phyloP scores from a whole-genome alignment of 805 yeast genomes.

The Teunomyces aglyptinius region DNA sequence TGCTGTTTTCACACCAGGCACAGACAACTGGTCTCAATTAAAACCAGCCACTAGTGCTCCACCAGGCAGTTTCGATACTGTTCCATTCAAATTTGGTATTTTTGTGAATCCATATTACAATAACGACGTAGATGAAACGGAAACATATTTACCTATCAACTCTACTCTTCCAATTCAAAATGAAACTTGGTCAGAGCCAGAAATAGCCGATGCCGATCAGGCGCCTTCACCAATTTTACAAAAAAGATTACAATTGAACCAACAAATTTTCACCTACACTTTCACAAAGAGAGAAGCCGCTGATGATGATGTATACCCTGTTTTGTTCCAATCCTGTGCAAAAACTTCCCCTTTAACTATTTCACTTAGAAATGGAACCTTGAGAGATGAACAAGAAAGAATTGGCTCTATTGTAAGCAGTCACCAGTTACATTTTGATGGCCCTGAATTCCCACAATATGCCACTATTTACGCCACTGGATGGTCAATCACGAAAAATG shows the following conservation, averaged over 20 bases:
- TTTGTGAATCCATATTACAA: slow-evolving; percentile 24
- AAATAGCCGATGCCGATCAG: not conserved
- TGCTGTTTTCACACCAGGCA: slow-evolving; percentile 18
- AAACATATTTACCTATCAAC: not conserved
- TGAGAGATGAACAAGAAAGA: slow-evolving; percentile 30
- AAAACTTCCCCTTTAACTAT: slow-evolving; percentile 25
- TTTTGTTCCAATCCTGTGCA: slow-evolving; percentile 17
- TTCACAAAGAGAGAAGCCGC: not conserved
- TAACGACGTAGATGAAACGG: slow-evolving; percentile 4
- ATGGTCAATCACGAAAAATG: slow-evolving; percentile 35
- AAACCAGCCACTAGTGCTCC: slow-evolving; percentile 18
- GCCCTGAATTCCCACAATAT: slow-evolving; percentile 35
- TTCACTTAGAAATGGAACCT: slow-evolving; percentile 27
- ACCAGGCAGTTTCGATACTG: slow-evolving; percentile 21
- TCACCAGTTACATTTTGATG: slow-evolving; percentile 42
- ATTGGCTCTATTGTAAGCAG: slow-evolving; percentile 39
- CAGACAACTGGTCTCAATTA: slow-evolving; percentile 36
- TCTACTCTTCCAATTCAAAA: not conserved
- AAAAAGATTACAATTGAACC: not conserved
- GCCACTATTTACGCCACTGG: slow-evolving; percentile 39
- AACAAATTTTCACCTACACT: not conserved
- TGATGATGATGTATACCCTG: not conserved
- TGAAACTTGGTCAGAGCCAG: not conserved
- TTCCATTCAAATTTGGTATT: slow-evolving; percentile 36
- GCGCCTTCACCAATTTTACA: not conserved